These are phyloP conservation scores for Acer saccharum DNA, from an alignment of 345 rosid genomes.

Conservation along the genomic window DNA sequence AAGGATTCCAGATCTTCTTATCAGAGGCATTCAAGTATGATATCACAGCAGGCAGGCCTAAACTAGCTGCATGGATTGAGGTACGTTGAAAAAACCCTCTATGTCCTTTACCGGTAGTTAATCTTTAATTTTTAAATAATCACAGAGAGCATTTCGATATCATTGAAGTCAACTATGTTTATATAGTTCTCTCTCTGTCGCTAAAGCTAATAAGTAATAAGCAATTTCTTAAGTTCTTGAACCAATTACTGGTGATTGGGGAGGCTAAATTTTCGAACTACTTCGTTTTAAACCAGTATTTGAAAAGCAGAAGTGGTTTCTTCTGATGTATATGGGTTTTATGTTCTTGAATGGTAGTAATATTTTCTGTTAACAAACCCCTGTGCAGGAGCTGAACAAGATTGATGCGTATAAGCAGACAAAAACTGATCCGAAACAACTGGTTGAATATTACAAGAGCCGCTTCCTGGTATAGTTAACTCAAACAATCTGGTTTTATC, in stretches of 20 bases:
- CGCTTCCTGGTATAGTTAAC: conserved; percentile 43
- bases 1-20: conserved; percentile 60
- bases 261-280: too few relatives aligned
- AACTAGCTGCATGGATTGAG: conserved; percentile 76
- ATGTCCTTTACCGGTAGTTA: not conserved
- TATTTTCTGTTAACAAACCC: not conserved
- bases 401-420: conserved; percentile 72
- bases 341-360: not conserved
- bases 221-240: too few relatives aligned
- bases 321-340: not conserved
- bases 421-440: conserved; percentile 51
- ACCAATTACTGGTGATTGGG: too few relatives aligned
- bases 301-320: not conserved
- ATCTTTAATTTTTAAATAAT: not conserved
- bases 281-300: too few relatives aligned
- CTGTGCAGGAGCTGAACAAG: conserved; percentile 68
- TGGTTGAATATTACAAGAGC: conserved; percentile 49
- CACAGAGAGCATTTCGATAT: not conserved
- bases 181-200: too few relatives aligned
- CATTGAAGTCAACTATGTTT: too few relatives aligned
- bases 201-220: too few relatives aligned
- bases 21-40: conserved; percentile 53
- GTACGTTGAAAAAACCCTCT: conserved; percentile 28
- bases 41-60: conserved; percentile 71
- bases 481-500: not conserved